Base-by-base conservation (phyloP, 352 stramenopile species). In the Globisporangium okanoganense region DNA sequence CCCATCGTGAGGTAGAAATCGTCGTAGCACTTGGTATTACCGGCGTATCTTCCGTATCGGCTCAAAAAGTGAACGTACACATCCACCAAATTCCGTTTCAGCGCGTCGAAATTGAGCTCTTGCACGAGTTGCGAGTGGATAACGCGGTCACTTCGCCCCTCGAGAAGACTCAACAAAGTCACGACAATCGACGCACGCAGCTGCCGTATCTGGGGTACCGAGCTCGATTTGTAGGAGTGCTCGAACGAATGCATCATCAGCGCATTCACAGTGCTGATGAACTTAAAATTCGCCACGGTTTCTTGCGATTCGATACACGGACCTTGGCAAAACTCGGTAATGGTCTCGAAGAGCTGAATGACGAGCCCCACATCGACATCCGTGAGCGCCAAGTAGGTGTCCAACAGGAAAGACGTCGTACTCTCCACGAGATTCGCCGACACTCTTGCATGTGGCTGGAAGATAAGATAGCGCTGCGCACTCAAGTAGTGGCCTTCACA, bases 311-410 rank as follows among this genome's bases (percentile, higher is more conserved):
- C 82, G 12, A 76, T 58, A 44, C 82, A 92, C 1, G 78, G 82
- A 6, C 82, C 82, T 62, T 92, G 82, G n/a, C 82, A 92, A 56
- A 86, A 88, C 56, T 92, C 82, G 2, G 80, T 81, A 29, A 92
- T 84, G 5, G 82, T 90, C 41, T 89, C 79, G 57, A 92, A 89
- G 2, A 92, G 36, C 58, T 92, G 82, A 5, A 80, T 86, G 3
- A 90, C 65, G 25, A 92, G 59, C 2, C 56, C 71, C 9, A 88
- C 67, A 24, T 87, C 73, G n/a, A 77, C 35, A 49, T 84, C 70
- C 5, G 74, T 73, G 8, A 89, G 56, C 0, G 70, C 64, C 9
- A 84, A 55, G 43, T 87, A 87, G 2, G 82, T 84, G 12, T 89
- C 77, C 20, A 92, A 27, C 5, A 92, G 61, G 57, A 89, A 90